Base-by-base conservation (phyloP, 306 rosid genomes). In the Bauhinia variegata region DNA sequence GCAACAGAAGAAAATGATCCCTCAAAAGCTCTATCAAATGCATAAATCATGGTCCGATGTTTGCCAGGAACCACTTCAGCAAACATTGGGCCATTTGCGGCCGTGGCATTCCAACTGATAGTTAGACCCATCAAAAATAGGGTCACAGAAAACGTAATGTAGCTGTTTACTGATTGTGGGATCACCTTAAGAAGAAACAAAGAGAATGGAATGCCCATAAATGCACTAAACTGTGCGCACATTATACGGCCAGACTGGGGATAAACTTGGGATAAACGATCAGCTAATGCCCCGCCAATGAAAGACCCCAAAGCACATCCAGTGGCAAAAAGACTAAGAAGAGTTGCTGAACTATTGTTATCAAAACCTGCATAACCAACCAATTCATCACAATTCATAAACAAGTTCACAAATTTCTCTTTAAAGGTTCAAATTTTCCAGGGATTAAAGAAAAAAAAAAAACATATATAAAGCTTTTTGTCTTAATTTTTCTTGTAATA, bases 121-220 rank as follows among this genome's bases (percentile, higher is more conserved):
- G 88, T 86, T 41, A 93, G 60, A n/a, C 99, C 99, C 99, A 93
- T 93, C 17, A 90, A 30, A 49, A 87, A 69, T 54, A 93, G 99
- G 13, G 97, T 93, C 57, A 74, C 65, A n/a, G 83, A 79, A 63
- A 81, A 93, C 63, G 88, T 74, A 19, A 63, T 70, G 28, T 76
- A 80, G 81, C 96, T 93, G 73, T 75, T 79, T 3, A 86, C 87
- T 16, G 96, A 83, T 67, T 93, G 99, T n/a, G 97, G 99, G 42
- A 88, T 85, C 62, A 69, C 78, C 67, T 34, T 83, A 19, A 93
- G 95, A 65, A 93, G 95, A 78, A 85, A 80, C 81, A 71, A 85
- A 34, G 99, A 93, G 74, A 90, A 93, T 51, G 99, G 97, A 55
- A 93, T 93, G 43, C 97, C 97, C 99, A 93, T 90, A 62, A 85